phyloP scores from a whole-genome alignment of 2,329 filamentous ascomycete species.

The Daldinia sp. region DNA sequence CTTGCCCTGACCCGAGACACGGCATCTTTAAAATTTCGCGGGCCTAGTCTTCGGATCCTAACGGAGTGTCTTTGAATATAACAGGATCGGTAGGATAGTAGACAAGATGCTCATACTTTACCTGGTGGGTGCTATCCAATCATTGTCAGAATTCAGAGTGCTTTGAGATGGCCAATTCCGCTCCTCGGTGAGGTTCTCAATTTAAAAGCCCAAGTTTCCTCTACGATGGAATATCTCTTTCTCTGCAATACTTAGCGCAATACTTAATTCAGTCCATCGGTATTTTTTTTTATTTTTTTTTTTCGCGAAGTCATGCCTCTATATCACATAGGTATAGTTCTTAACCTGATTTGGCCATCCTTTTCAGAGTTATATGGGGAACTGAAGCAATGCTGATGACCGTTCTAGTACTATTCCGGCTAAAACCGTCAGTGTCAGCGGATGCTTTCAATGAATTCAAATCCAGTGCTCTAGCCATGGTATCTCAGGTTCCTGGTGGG shows the following conservation, averaged over 20 bases:
- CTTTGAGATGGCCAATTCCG: neutral
- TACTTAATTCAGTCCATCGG: neutral
- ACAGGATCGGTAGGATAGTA: neutral
- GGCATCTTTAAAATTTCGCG: too few relatives aligned
- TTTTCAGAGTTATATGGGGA: neutral
- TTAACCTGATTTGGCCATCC: neutral
- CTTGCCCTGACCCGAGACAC: neutral
- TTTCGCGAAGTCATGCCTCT: constrained; percentile 29
- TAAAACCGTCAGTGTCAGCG: constrained; percentile 55
- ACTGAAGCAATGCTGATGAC: neutral
- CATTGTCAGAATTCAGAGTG: neutral
- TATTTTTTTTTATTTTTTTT: neutral
- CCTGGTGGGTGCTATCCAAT: neutral
- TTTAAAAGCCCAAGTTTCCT: neutral
- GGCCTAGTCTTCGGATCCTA: neutral
- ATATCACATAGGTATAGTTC: constrained; percentile 35
- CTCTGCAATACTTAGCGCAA: neutral
- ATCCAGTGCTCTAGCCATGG: constrained; percentile 52
- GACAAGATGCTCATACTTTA: neutral
- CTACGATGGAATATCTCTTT: neutral
- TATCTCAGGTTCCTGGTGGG: constrained; percentile 57
- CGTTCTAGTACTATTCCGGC: constrained; percentile 56
- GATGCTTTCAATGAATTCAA: constrained; percentile 52
- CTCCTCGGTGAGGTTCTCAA: neutral
- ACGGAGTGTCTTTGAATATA: neutral